These are phyloP conservation scores for Umbelopsis sp. DNA, from an alignment of 192 early-diverging fungal species.

Conservation along the genomic window DNA sequence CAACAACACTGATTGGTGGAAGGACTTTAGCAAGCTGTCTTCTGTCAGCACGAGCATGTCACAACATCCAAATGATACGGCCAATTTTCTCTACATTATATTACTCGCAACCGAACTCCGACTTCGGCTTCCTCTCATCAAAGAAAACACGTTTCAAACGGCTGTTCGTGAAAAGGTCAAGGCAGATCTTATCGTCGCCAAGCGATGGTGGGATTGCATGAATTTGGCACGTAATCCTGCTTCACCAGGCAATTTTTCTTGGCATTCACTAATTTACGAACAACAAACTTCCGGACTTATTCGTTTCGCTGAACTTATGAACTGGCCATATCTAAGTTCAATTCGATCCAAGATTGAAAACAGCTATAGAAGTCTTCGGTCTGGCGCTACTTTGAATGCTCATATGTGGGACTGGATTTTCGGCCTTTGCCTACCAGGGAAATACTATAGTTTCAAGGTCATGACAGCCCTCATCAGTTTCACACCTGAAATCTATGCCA, in stretches of 20 bases:
- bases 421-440: background rate
- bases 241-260: background rate
- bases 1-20: background rate
- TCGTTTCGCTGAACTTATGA: background rate
- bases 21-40: background rate
- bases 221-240: background rate
- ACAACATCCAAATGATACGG: background rate
- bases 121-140: background rate
- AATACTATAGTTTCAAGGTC: background rate
- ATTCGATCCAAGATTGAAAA: background rate
- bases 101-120: background rate
- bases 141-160: background rate
- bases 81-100: background rate
- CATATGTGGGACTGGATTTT: background rate
- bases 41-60: background rate
- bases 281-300: background rate
- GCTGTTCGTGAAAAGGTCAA: background rate
- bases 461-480: background rate
- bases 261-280: background rate
- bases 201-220: background rate
- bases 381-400: background rate
- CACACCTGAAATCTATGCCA: background rate
- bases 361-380: background rate
- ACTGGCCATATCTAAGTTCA: background rate
- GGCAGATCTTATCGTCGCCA: background rate